A percentile compares a stretch with the other conserved stretches of the same genome.
Conservation (phyloP, 2,329 filamentous ascomycete genomes). For the Colletotrichum australisinense region DNA sequence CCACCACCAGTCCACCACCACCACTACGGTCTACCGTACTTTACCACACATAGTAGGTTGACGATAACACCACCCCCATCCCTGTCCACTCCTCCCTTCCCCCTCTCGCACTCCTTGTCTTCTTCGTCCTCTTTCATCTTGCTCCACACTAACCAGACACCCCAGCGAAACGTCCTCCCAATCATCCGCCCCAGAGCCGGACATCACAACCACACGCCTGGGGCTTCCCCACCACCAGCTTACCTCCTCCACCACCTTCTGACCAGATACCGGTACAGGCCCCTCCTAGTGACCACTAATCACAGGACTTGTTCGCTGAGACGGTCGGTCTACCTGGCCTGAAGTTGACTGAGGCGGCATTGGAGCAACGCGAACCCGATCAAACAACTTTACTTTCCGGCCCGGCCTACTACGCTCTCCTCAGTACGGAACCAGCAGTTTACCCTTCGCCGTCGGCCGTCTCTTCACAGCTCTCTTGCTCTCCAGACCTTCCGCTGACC, state of each 20-base stretch:
- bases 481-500: background rate
- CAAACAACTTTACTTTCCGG: background rate
- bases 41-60: background rate
- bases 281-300: conserved; percentile 30
- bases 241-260: conserved; percentile 14
- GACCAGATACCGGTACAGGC: conserved; percentile 29
- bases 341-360: conserved; percentile 17
- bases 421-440: background rate
- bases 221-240: conserved; percentile 6
- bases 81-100: background rate
- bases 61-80: background rate
- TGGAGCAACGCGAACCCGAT: conserved; percentile 19
- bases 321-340: conserved; percentile 24
- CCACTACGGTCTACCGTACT: background rate
- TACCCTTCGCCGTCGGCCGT: background rate
- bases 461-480: background rate
- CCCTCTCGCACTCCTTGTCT: background rate
- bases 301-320: conserved; percentile 26
- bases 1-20: conserved; percentile 1
- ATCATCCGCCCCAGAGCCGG: conserved; percentile 14
- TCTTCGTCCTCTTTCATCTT: background rate
- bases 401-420: background rate
- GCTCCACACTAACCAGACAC: background rate
- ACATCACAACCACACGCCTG: conserved; percentile 5
- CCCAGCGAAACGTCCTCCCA: conserved; percentile 18